Conservation (phyloP, 1,139 yeast genomes). For the Sugiyamaella neomexicana region DNA sequence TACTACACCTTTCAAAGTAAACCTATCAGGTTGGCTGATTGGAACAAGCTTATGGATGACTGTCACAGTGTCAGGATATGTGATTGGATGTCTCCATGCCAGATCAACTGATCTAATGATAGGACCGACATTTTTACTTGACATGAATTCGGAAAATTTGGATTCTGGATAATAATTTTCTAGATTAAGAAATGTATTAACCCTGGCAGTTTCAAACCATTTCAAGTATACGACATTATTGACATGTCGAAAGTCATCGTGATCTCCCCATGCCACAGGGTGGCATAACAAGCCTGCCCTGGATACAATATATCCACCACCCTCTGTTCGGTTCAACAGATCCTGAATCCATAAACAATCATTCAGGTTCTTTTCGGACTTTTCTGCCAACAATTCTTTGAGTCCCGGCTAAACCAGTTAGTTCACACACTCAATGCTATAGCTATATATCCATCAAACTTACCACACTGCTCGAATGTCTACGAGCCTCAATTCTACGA, state of each 20-base stretch:
- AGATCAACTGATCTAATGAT: slow-evolving; percentile 38
- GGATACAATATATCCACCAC: slow-evolving; percentile 33
- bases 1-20: slow-evolving; percentile 39
- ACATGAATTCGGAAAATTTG: slow-evolving; percentile 33
- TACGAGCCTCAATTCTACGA: not conserved
- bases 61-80: slow-evolving; percentile 38
- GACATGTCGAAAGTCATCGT: slow-evolving; percentile 39
- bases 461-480: not conserved
- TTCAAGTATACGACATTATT: slow-evolving; percentile 40
- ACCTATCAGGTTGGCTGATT: slow-evolving; percentile 34
- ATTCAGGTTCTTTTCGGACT: slow-evolving; percentile 2
- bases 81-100: slow-evolving; percentile 40
- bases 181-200: slow-evolving; percentile 32
- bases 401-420: slow-evolving; percentile 9
- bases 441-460: not conserved
- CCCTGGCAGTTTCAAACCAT: slow-evolving; percentile 42
- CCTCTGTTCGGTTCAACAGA: slow-evolving; percentile 33
- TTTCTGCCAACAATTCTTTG: not conserved
- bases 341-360: slow-evolving; percentile 32
- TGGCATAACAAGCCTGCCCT: slow-evolving; percentile 34
- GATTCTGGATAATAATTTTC: slow-evolving; percentile 22
- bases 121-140: slow-evolving; percentile 36
- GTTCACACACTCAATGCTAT: not conserved
- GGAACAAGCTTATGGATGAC: slow-evolving; percentile 38
- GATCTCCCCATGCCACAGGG: slow-evolving; percentile 39